Base-by-base conservation (phyloP, 352 stramenopile genomes). In the Phytophthora sp. region DNA sequence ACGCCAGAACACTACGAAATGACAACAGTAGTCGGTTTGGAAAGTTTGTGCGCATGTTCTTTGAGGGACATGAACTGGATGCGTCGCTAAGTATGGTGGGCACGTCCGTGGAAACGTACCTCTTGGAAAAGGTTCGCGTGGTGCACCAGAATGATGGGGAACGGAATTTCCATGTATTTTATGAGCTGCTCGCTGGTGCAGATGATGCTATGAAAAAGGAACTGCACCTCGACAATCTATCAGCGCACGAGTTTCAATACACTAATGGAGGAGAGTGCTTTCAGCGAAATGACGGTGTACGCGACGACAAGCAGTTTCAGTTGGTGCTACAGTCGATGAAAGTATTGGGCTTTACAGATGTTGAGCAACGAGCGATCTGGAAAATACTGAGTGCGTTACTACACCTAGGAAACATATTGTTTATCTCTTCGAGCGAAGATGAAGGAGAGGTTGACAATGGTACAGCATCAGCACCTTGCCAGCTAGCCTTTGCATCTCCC, bases 121-220 rank as follows among this genome's bases (percentile, higher is more conserved):
- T 98, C 4, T 76, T 98, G 45, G 95, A 99, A 72, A 98, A 98
- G 62, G 89, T 96, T 39, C 84, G 90, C 30, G 74, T 96, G 27
- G 72, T 95, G n/a, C 84, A 84, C 32, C 87, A 94, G 63, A 79
- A 76, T 7, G 54, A 72, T 4, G 81, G 79, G 13, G 87, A 95
- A 52, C 82, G 87, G 20, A 93, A 92, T 59, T 95, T 88, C 49
- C 87, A 95, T 62, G 64, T 91, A 23, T 92, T 95, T 60, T 95
- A 94, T 45, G 79, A 93, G 30, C 66, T 95, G 12, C 57, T 94
- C 18, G 74, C 74, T 26, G 78, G 78, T 64, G 80, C 76, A 54
- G 63, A 79, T 69, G 69, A 69, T 12, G 37, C 60, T 67, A 66
- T 77, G 60, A 75, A 89, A 72, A 53, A 49, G 9, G 23, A 77